Evolutionary conservation across 2,329 filamentous ascomycete genomes (phyloP).

Genomic region (Allantophomopsis cytisporea): DNA sequence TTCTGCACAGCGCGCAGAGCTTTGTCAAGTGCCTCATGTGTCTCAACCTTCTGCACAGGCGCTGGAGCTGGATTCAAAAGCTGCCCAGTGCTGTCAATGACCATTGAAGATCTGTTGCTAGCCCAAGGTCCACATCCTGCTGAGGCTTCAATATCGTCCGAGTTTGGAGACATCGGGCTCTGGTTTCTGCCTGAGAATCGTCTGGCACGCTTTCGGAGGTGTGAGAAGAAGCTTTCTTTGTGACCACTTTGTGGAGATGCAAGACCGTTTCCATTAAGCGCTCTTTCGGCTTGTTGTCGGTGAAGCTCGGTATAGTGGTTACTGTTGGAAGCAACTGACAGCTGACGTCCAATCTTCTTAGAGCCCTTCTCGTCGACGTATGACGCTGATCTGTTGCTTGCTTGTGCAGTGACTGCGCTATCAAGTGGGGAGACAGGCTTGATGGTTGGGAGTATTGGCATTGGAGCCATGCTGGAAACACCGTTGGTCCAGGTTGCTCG

Average conservation of each 20-base stretch:
- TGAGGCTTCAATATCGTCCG: slow-evolving; percentile 86
- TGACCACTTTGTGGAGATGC: slow-evolving; percentile 66
- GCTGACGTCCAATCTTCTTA: slow-evolving; percentile 90
- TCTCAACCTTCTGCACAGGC: slow-evolving; percentile 32
- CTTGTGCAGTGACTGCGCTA: slow-evolving; percentile 82
- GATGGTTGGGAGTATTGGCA: slow-evolving; percentile 92
- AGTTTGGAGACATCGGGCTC: slow-evolving; percentile 61
- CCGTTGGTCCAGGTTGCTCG: slow-evolving; percentile 90
- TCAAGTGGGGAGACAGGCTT: slow-evolving; percentile 93
- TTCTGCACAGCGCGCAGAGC: slow-evolving; percentile 40
- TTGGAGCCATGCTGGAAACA: slow-evolving; percentile 66
- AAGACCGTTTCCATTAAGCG: slow-evolving; percentile 71
- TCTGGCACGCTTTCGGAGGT: slow-evolving; percentile 83
- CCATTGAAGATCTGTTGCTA: slow-evolving; percentile 73
- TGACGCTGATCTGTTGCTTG: slow-evolving; percentile 47
- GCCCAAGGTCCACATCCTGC: slow-evolving; percentile 84
- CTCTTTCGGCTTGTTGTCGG: slow-evolving; percentile 80
- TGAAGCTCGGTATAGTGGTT: slow-evolving; percentile 89
- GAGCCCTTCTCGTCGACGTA: slow-evolving; percentile 51
- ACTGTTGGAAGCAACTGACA: slow-evolving; percentile 82
- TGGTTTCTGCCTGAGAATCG: slow-evolving; percentile 86
- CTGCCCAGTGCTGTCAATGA: slow-evolving; percentile 43
- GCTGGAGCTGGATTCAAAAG: background rate
- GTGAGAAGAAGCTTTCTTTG: slow-evolving; percentile 97
- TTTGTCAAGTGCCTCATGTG: slow-evolving; percentile 47